phyloP scores from a whole-genome alignment of 2,329 filamentous ascomycete species.

The Alternaria alternata region DNA sequence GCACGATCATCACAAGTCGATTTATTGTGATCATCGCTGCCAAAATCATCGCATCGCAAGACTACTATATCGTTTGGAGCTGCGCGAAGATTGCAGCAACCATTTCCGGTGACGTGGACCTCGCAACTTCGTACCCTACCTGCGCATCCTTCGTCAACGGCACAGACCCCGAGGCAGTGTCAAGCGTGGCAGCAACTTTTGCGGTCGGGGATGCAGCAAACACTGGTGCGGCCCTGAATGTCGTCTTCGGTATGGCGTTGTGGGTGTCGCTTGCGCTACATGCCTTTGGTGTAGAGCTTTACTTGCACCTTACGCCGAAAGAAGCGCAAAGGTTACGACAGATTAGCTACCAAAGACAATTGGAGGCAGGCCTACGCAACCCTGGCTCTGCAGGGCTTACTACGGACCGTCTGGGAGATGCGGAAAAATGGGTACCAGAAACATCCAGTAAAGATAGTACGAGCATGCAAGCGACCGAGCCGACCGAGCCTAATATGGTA shows the following conservation, averaged over 20 bases:
- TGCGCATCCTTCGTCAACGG: conserved; percentile 56
- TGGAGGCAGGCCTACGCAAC: conserved; percentile 62
- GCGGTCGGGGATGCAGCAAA: conserved; percentile 33
- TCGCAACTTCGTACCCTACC: conserved; percentile 52
- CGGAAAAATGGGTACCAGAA: conserved; percentile 31
- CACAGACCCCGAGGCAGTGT: conserved; percentile 28
- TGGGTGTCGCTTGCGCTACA: conserved; percentile 65
- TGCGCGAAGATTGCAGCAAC: conserved; percentile 62
- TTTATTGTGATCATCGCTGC: conserved; percentile 58
- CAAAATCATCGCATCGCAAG: conserved; percentile 49
- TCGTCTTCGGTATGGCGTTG: conserved; percentile 61
- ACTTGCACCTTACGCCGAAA: conserved; percentile 59
- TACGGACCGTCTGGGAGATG: conserved; percentile 39
- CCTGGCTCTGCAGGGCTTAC: conserved; percentile 48
- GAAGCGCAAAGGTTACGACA: conserved; percentile 63
- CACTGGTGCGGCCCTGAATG: conserved; percentile 55
- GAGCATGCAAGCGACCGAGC: not conserved
- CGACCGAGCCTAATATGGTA: not conserved
- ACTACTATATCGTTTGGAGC: conserved; percentile 50
- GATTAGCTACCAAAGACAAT: conserved; percentile 65
- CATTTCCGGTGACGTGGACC: conserved; percentile 9
- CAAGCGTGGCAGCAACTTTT: conserved; percentile 39
- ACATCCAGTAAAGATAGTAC: conserved; percentile 9
- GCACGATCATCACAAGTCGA: conserved; percentile 62
- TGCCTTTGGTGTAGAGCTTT: conserved; percentile 46